Evolutionary conservation across 495 filamentous ascomycete genomes (phyloP), one percentile per base, ranked within the genome.

Genomic region (Mycothermus thermophilus): DNA sequence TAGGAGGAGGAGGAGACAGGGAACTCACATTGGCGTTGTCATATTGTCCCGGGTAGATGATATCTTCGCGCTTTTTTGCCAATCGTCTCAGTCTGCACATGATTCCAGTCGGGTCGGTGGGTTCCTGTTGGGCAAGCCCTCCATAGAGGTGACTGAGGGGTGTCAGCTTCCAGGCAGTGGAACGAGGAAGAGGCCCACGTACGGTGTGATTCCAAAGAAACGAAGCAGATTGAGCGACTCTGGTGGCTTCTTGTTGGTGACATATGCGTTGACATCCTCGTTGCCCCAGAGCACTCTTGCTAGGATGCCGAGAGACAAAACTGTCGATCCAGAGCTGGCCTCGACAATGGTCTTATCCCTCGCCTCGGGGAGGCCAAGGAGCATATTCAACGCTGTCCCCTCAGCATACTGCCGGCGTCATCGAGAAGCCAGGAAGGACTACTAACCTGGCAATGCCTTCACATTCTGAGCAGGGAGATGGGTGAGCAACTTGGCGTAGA

Each of bases 401-500:
- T 19, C 4, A 9, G 15, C 11, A 5, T 10, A n/a, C n/a, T n/a
- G n/a, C n/a, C n/a, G n/a, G n/a, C 24, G 5, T 3, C 14, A 5
- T 10, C 33, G 0, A 17, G n/a, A 1, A n/a, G 16, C 32, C n/a
- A 10, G 12, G 2, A 2, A 21, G 24, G 8, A 31, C 10, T 16
- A 43, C 58, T 8, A 59, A 72, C 71, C 73, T 46, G 73, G 72
- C 49, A 77, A 60, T 4, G 68, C 66, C 38, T 77, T 77, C 45
- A 77, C 73, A 42, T 76, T 77, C 35, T 76, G 70, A 23, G 72
- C 71, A 12, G 73, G 73, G 38, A 72, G 65, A 55, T 64, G 62
- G 12, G 67, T 73, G 60, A 77, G 63, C 68, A 77, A 67, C 54
- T 77, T 77, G 10, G 72, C 72, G 43, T 72, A 77, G 32, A 77